Evolutionary conservation across 257 asterid genomes (phyloP).

Genomic region (Solanum rostratum): DNA sequence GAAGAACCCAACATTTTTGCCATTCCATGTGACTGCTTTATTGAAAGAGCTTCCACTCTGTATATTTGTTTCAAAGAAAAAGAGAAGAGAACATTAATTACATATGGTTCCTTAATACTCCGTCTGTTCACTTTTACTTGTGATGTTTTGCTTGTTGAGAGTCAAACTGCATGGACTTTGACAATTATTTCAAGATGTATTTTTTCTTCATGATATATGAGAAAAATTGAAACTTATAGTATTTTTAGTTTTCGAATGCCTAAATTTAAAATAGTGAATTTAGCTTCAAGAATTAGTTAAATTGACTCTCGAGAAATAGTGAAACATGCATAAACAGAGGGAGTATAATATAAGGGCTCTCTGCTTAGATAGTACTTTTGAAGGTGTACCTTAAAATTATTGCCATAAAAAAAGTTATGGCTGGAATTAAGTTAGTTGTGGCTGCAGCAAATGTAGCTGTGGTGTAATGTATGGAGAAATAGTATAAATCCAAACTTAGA

Average conservation of each 20-base stretch:
- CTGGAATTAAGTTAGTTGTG: constrained; percentile 40
- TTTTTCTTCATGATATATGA: too few species aligned
- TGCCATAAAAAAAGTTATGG: constrained; percentile 43
- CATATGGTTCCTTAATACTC: background rate
- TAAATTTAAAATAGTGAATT: background rate
- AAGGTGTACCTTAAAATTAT: constrained; percentile 23
- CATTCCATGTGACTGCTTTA: constrained; percentile 25
- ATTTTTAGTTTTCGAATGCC: background rate
- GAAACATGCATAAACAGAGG: background rate
- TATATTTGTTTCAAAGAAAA: background rate
- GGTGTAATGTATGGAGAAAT: constrained; percentile 36
- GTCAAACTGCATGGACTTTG: background rate
- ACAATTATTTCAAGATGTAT: background rate
- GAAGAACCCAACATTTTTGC: constrained; percentile 33
- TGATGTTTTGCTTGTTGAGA: background rate
- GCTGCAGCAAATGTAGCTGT: constrained; percentile 71
- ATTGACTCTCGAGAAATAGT: rapidly evolving
- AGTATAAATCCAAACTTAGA: constrained; percentile 42
- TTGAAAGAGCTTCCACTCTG: constrained; percentile 44
- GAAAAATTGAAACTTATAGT: too few species aligned
- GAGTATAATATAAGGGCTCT: background rate
- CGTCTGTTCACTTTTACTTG: background rate
- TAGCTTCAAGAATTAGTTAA: background rate
- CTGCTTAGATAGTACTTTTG: background rate
- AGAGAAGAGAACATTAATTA: background rate